phyloP scores from a whole-genome alignment of 345 rosid genomes.

The Gossypium herbaceum region DNA sequence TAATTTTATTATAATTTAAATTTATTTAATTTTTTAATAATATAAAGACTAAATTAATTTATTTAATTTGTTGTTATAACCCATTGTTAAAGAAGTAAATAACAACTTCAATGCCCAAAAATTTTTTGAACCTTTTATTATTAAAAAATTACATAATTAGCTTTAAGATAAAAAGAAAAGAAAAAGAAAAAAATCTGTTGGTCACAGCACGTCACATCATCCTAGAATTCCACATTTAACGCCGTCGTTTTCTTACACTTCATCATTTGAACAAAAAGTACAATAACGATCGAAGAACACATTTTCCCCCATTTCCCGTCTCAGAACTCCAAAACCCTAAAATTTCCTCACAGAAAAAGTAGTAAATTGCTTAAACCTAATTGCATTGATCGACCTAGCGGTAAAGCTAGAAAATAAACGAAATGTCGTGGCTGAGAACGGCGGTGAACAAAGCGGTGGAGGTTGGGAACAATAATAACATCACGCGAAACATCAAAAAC shows the following conservation, averaged over 20 bases:
- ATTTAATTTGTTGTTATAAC: too few species aligned
- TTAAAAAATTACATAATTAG: too few species aligned
- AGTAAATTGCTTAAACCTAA: background rate
- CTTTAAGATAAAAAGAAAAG: too few species aligned
- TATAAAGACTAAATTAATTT: too few species aligned
- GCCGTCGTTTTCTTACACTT: slow-evolving; percentile 15
- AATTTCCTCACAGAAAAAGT: background rate
- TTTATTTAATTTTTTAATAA: too few species aligned
- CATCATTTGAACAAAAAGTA: slow-evolving; percentile 6
- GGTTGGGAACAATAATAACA: slow-evolving; percentile 88
- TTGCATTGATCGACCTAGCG: background rate
- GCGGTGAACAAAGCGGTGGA: slow-evolving; percentile 96
- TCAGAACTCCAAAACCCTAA: background rate
- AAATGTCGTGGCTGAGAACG: slow-evolving; percentile 80
- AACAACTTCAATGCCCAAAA: too few species aligned
- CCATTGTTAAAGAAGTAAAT: too few species aligned
- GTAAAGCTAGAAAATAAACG: background rate
- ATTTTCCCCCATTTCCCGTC: background rate
- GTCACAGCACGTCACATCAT: too few species aligned
- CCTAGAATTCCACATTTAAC: background rate
- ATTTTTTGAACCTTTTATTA: too few species aligned
- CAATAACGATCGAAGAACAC: background rate
- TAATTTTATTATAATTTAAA: too few species aligned
- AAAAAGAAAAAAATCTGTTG: too few species aligned
- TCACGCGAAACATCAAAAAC: slow-evolving; percentile 81